phyloP scores from a whole-genome alignment of 108 stramenopile genomes.

The Halocafeteria seosinensis region DNA sequence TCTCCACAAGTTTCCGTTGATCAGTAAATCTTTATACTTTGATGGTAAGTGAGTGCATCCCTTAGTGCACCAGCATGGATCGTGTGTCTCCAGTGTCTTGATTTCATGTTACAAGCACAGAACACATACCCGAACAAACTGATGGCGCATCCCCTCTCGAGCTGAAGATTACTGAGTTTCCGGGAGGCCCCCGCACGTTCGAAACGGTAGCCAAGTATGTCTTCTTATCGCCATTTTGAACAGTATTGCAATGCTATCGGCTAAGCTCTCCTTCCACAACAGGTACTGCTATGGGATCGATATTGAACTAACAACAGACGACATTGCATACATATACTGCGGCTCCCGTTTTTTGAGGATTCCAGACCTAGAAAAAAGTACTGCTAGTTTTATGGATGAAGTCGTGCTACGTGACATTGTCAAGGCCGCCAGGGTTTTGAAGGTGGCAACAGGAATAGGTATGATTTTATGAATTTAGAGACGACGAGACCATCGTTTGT shows the following conservation, averaged over 20 bases:
- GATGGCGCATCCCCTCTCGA: background rate
- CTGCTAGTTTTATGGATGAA: background rate
- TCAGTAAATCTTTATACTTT: background rate
- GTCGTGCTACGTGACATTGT: background rate
- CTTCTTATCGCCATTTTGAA: too few species aligned
- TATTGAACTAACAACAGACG: background rate
- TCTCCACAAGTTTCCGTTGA: constrained; percentile 3
- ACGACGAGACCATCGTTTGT: background rate
- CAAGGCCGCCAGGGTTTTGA: background rate
- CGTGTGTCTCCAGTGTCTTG: too few species aligned
- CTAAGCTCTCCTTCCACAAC: too few species aligned
- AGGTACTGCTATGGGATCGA: background rate
- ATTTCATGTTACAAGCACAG: too few species aligned
- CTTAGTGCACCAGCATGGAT: background rate
- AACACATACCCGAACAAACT: background rate
- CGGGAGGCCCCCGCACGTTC: background rate
- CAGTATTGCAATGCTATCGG: too few species aligned
- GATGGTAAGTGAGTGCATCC: background rate
- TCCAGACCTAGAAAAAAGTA: background rate
- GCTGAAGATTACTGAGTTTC: background rate
- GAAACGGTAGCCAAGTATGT: background rate
- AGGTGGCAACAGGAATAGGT: background rate
- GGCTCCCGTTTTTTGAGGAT: background rate
- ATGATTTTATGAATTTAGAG: too few species aligned
- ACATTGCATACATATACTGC: background rate